Evolutionary conservation across 2,329 filamentous ascomycete genomes (phyloP), one percentile per base, ranked within the genome.

Genomic region (Clonostachys chloroleuca): DNA sequence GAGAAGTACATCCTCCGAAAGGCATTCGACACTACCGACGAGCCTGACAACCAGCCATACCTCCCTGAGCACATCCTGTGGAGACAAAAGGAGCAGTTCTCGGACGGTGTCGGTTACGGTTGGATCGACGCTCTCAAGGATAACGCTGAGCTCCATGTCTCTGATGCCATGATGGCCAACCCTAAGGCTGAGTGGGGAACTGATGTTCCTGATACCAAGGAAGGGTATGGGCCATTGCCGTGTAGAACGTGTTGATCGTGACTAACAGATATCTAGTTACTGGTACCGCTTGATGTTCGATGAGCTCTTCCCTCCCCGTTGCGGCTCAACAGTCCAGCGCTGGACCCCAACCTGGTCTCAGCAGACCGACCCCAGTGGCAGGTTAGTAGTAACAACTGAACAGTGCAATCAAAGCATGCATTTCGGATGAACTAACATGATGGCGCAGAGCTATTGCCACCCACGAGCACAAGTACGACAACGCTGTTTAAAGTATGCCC

Each of bases 81-180:
- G 88, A 82, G 95, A 65, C 95, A 99, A 73, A 99, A 99, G 83
- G 94, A 99, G 76, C 94, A 99, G 74, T 99, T 99, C 77, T 95
- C 87, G 49, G 95, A 99, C 61, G 95, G 94, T 65, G 94, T 99
- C 49, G 94, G 94, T 49, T 99, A 99, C 74, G 92, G 94, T 53
- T 99, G 94, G 94, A 99, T 99, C 64, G 94, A 99, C 63, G 88
- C 86, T 7, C 83, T 99, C 60, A 97, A 96, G 80, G 94, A 97
- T 70, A 89, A 87, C 61, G 94, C 94, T 34, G 91, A 95, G 72
- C 68, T 84, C 54, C 83, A 94, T 48, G 87, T 99, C 47, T 95
- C 89, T 16, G 92, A 99, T 63, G 92, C 97, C 77, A 92, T 95
- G 84, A 90, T 97, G 87, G 91, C 92, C 79, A 92, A 95, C 81